phyloP scores from a whole-genome alignment of 176 grass and related monocot species.

The Oryza glaberrima region DNA sequence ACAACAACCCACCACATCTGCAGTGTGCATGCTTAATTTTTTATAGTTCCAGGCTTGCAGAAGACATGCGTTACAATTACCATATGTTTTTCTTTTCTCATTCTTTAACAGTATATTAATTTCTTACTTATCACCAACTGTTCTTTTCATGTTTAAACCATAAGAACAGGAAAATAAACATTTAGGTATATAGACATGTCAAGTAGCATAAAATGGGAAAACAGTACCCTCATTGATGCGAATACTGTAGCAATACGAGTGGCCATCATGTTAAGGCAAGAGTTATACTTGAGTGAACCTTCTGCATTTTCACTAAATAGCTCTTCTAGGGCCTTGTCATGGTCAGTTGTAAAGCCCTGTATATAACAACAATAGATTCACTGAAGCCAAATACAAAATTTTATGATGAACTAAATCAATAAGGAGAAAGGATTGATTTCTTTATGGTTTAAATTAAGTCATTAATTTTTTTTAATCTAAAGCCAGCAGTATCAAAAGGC shows the following conservation, averaged over 20 bases:
- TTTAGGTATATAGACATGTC: background rate
- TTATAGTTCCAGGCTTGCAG: too few species aligned
- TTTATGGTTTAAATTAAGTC: slow-evolving; percentile 1
- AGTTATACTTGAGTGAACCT: slow-evolving; percentile 77
- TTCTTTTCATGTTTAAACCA: background rate
- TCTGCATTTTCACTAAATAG: slow-evolving; percentile 79
- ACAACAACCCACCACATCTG: background rate
- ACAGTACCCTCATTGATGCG: slow-evolving; percentile 61
- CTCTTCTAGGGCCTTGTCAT: slow-evolving; percentile 90
- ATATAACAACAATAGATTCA: slow-evolving; percentile 16
- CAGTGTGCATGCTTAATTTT: background rate
- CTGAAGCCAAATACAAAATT: slow-evolving; percentile 14
- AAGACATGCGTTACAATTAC: background rate
- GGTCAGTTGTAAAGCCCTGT: slow-evolving; percentile 84
- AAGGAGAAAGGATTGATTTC: slow-evolving; percentile 18
- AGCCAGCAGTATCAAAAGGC: too few species aligned
- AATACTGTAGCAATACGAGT: slow-evolving; percentile 77
- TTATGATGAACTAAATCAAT: slow-evolving; percentile 16
- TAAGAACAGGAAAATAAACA: background rate
- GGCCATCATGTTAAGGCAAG: slow-evolving; percentile 80
- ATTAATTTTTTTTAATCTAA: background rate
- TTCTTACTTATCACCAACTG: background rate
- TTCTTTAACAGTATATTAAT: background rate
- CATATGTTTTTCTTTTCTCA: background rate
- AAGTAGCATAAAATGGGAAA: background rate